A percentile compares a stretch with the other conserved stretches of the same genome.
Evolutionary conservation across 2,329 filamentous ascomycete genomes (phyloP).

Genomic region (Rhinocladiella similis): DNA sequence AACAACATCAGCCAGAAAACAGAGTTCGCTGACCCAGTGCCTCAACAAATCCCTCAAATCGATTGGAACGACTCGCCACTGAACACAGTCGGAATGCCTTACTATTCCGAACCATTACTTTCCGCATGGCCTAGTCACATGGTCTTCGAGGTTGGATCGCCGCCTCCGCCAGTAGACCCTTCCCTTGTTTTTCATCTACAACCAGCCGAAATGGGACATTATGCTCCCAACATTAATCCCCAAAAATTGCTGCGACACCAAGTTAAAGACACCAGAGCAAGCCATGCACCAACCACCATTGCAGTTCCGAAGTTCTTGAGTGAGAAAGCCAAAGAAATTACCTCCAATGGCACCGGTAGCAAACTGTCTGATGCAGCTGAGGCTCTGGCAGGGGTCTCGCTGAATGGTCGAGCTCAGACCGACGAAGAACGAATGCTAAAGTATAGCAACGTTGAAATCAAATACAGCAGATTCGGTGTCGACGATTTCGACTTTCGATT

Average conservation of each 20-base stretch:
- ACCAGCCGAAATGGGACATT: constrained; percentile 72
- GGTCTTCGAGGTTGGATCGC: constrained; percentile 80
- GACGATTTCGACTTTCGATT: constrained; percentile 99
- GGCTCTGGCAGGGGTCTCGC: constrained; percentile 65
- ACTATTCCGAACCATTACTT: constrained; percentile 82
- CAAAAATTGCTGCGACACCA: constrained; percentile 76
- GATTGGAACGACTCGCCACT: constrained; percentile 78
- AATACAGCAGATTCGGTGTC: constrained; percentile 98
- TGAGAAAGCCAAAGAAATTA: constrained; percentile 75
- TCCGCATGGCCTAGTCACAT: constrained; percentile 88
- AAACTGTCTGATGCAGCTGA: constrained; percentile 60
- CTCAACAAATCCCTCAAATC: constrained; percentile 59
- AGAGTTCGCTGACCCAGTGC: constrained; percentile 70
- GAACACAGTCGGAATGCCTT: constrained; percentile 85
- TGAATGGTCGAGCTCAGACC: constrained; percentile 62
- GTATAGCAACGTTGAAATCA: constrained; percentile 95
- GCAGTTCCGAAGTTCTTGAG: constrained; percentile 89
- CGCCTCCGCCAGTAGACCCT: constrained; percentile 72
- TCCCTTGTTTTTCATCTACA: constrained; percentile 69
- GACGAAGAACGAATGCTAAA: constrained; percentile 82
- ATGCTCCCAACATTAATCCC: constrained; percentile 67
- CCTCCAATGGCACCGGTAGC: constrained; percentile 41
- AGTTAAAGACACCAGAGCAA: constrained; percentile 71
- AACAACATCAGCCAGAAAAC: constrained; percentile 76
- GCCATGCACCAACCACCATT: constrained; percentile 61